Evolutionary conservation across 495 filamentous ascomycete genomes (phyloP), one percentile per base, ranked within the genome.

Genomic region (Xylaria telfairii): DNA sequence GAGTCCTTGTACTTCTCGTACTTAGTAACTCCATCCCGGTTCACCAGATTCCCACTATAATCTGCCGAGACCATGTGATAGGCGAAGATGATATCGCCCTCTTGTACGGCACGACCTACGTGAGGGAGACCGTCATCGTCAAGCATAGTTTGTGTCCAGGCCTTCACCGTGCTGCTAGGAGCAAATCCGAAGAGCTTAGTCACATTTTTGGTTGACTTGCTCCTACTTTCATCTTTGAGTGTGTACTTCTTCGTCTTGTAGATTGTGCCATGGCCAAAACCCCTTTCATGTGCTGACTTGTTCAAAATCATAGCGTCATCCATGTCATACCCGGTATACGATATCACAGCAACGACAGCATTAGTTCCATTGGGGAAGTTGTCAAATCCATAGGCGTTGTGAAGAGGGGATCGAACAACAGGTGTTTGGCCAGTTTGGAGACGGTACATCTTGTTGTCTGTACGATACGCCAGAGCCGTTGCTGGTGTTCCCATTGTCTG

Each of bases 221-320:
- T 85, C 54, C 88, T 84, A 24, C 86, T 86, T 44, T 90, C 88
- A 44, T 97, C 94, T 54, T 91, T 90, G 10, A 98, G 87, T 51
- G 90, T 87, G 80, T 93, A 88, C 71, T 94, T 90, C 81, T 98
- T 97, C 42, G 93, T 96, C 84, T 99, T 99, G 87, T 97, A 98
- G 77, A 99, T 93, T 9, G 93, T 97, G 54, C 96, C 96, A 78
- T 98, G 89, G 54, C 92, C 95, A 77, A 98, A 98, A n/a, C 96
- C 96, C 69, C 96, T 91, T 80, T 99, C 96, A 81, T 98, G 93
- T 3, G 95, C 90, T 17, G 95, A 98, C 79, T 99, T 99, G 85
- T 98, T 98, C 76, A 99, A 86, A 74, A 99, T 98, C 96, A 99
- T 99, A 79, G 96, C 96, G 83, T 99, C 96, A 84, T 99, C 96